These are phyloP conservation scores for Phytophthora fragariaefolia DNA, from an alignment of 352 stramenopile species.

Conservation along the genomic window DNA sequence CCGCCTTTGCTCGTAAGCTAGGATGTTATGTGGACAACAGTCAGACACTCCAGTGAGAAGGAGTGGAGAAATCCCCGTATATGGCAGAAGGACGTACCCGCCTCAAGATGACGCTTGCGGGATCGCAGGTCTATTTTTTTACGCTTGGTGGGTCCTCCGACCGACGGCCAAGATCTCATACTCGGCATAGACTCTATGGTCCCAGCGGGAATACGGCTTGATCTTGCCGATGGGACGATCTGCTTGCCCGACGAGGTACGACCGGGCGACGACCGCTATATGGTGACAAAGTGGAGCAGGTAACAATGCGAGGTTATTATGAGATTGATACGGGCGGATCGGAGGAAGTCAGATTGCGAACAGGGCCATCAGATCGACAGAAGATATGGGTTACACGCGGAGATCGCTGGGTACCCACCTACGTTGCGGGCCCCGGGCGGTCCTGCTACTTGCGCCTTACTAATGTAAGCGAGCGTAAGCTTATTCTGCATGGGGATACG, in stretches of 20 bases:
- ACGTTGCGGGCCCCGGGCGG: background rate
- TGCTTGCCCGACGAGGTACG: conserved; percentile 22
- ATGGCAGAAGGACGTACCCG: too few relatives aligned
- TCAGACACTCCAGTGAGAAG: too few relatives aligned
- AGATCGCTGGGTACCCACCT: conserved; percentile 4
- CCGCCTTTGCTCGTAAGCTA: too few relatives aligned
- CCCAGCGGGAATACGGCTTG: conserved; percentile 7
- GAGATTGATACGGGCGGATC: background rate
- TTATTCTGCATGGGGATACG: background rate
- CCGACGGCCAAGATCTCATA: conserved; percentile 8
- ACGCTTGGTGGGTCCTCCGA: conserved; percentile 12
- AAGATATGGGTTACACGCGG: conserved; percentile 9
- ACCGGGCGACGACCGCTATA: too few relatives aligned
- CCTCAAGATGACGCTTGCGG: conserved; percentile 23
- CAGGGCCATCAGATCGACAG: background rate
- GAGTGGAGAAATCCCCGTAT: too few relatives aligned
- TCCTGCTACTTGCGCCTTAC: conserved; percentile 6
- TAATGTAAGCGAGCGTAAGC: conserved; percentile 2
- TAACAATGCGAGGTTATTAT: background rate
- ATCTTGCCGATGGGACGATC: conserved; percentile 15
- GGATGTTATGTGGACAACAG: too few relatives aligned
- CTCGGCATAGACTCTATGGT: conserved; percentile 31
- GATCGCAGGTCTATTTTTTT: conserved; percentile 17
- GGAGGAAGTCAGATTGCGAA: background rate
- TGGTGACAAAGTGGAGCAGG: background rate